phyloP scores from a whole-genome alignment of 768 basidiomycete genomes.

The Tricholoma hemisulphureum region DNA sequence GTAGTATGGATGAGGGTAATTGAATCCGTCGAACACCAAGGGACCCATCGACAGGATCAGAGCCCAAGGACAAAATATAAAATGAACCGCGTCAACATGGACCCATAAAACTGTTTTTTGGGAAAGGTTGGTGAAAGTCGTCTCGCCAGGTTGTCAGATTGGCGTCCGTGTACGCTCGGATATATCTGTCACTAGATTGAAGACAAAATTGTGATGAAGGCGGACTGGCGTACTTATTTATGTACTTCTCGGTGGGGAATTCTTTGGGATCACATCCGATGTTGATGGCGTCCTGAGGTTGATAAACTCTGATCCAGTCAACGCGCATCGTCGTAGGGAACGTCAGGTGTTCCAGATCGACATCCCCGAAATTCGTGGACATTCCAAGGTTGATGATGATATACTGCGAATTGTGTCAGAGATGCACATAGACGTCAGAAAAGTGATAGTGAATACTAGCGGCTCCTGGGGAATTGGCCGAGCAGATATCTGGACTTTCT shows the following conservation, averaged over 20 bases:
- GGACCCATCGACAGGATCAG: too few species aligned
- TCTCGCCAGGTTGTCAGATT: slow-evolving; percentile 75
- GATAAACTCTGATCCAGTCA: slow-evolving; percentile 92
- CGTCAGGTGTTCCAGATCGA: slow-evolving; percentile 67
- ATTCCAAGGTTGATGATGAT: slow-evolving; percentile 85
- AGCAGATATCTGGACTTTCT: slow-evolving; percentile 56
- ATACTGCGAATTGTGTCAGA: slow-evolving; percentile 47
- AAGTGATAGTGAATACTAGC: slow-evolving; percentile 47
- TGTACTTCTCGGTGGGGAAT: slow-evolving; percentile 82
- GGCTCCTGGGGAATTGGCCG: slow-evolving; percentile 82
- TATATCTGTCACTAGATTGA: slow-evolving; percentile 32
- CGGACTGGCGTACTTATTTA: slow-evolving; percentile 53
- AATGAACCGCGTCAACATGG: slow-evolving; percentile 44
- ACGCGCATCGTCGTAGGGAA: slow-evolving; percentile 77
- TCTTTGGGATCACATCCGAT: slow-evolving; percentile 81
- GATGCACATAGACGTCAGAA: not conserved
- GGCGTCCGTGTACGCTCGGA: slow-evolving; percentile 78
- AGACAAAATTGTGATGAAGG: not conserved
- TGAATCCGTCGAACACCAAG: too few species aligned
- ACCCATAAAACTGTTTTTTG: slow-evolving; percentile 62
- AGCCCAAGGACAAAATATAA: too few species aligned
- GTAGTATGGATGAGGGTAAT: too few species aligned
- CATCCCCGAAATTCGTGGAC: slow-evolving; percentile 69
- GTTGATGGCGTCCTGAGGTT: slow-evolving; percentile 64
- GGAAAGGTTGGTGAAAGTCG: slow-evolving; percentile 64